Base-by-base conservation (phyloP, 1,284 basidiomycete genomes). In the Nidula niveotomentosa region DNA sequence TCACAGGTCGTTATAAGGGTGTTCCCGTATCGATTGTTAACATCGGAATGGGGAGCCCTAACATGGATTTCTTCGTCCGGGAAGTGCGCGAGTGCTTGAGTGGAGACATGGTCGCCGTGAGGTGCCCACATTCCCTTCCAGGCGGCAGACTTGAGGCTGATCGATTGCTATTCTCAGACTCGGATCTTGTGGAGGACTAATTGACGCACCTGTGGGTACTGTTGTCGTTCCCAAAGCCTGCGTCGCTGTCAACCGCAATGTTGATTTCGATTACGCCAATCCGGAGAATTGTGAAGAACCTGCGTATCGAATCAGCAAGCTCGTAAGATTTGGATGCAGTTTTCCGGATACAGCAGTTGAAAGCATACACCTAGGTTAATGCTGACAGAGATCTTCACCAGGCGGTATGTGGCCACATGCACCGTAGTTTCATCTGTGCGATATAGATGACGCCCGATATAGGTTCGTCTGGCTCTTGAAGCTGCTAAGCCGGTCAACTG, bases 61-160 rank as follows among this genome's bases (percentile, higher is more conserved):
- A 90, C 68, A 88, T 88, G 69, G 91, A 94, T 70, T 94, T 94
- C 71, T 91, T 93, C 68, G 81, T 94, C 12, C 83, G 92, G 58
- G 92, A 94, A 72, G 83, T 82, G 13, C 79, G 91, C 55, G 92
- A 93, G 65, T 88, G 88, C 60, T 70, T 93, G 43, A 75, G 72
- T 57, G 91, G 92, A 7, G 91, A 94, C 65, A 84, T 94, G 81
- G 74, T 83, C 58, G 79, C 94, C 56, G 76, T 92, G 60, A 84
- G 90, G 89, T 90, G 55, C 69, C 55, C 51, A 15, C 48, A 34
- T 49, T 34, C 34, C 51, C 18, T 33, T 18, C 53, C 52, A 54
- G 47, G 37, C 23, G 23, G 23, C 3, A 5, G 23, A 5, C 23
- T 23, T 23, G 23, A 23, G 23, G 23, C 23, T 23, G 47, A 45